Conservation (phyloP, 371 early-diverging fungal species). For the Mortierella polycephala region DNA sequence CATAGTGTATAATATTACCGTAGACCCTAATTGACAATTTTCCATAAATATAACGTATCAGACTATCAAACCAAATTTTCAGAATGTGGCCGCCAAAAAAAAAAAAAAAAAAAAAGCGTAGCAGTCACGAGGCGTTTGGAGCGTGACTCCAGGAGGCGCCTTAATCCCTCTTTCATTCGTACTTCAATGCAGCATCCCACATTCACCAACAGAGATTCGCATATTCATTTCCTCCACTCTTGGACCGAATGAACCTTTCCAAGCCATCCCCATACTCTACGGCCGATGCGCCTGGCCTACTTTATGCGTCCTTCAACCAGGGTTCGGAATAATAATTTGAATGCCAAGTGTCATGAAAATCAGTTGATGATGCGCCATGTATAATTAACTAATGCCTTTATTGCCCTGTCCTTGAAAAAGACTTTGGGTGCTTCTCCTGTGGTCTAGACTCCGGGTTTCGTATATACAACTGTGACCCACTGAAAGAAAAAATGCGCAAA, state of each 20-base stretch:
- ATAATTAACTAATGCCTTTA: neutral
- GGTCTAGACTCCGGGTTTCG: conserved; percentile 91
- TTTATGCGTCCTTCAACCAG: conserved; percentile 78
- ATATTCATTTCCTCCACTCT: neutral
- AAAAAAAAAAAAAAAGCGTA: no score
- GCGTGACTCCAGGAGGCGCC: no score
- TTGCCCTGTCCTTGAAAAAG: conserved; percentile 42
- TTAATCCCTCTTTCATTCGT: no score
- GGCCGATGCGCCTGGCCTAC: conserved; percentile 66
- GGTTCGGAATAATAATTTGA: conserved; percentile 9
- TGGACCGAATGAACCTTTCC: conserved; percentile 65
- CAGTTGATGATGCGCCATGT: no score
- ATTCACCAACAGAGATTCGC: neutral
- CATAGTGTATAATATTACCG: neutral
- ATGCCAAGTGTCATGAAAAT: no score
- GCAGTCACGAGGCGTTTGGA: no score
- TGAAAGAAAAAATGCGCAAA: conserved; percentile 83
- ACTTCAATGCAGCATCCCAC: conserved; percentile 2
- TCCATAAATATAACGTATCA: no score
- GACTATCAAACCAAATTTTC: no score
- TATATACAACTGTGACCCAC: conserved; percentile 95
- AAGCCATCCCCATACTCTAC: conserved; percentile 61
- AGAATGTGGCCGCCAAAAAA: no score
- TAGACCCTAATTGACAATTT: no score
- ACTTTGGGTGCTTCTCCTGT: conserved; percentile 94